Evolutionary conservation across 1,284 basidiomycete genomes (phyloP), one percentile per base, ranked within the genome.

Genomic region (Heterobasidion annosum): DNA sequence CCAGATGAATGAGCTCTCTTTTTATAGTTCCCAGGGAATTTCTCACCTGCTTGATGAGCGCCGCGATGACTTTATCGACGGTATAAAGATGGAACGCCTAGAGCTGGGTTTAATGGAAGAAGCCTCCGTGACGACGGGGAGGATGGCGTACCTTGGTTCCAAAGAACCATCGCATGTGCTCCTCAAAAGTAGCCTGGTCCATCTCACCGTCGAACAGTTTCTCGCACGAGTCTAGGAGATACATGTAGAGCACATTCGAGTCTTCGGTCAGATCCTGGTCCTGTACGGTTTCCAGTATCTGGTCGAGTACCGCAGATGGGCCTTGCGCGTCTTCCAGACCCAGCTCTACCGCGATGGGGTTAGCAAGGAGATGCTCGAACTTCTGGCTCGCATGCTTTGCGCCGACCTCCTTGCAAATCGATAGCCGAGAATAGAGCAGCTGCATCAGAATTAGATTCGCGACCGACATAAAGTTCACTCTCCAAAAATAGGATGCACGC

Each of bases 91-190:
- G 79, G 72, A 92, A 96, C 7, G 86, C 87, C 85, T 90, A 25
- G 25, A 25, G 25, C 25, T 25, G 25, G 25, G 62, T 58, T 72
- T 3, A 13, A 32, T 16, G 49, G 19, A 18, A n/a, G 19, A 49
- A 10, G 34, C n/a, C 42, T 40, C 33, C 48, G 18, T n/a, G 15
- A 33, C 53, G 51, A 53, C 4, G 40, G 50, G 51, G 25, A 47
- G 45, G 16, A 16, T 34, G 48, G 35, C 61, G n/a, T 62, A 93
- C 94, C 77, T 93, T 90, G 60, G 87, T 95, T 35, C 93, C 92
- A 74, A 96, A 98, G 79, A 99, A 95, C 82, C 91, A 93, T 57
- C 97, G 76, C 78, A 97, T 85, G 63, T 93, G 91, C 67, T 99
- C 96, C 68, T 99, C 97, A 65, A 93, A 98, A 16, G 85, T 84